Evolutionary conservation across 164 flowering plant genomes (phyloP).

Genomic region (grape (Vitis vinifera)): ASM3070453v1 NC_081814.1:27131501-27132000

Average conservation of each 20-base stretch:
- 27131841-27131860: conserved; percentile 87
- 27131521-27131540: conserved; percentile 93
- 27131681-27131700: conserved; percentile 90
- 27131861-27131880: conserved; percentile 88
- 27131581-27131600: conserved; percentile 82
- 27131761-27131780: conserved; percentile 75
- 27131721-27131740: conserved; percentile 88
- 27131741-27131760: conserved; percentile 84
- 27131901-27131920: conserved; percentile 72
- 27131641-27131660: conserved; percentile 89
- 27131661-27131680: conserved; percentile 89
- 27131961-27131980: conserved; percentile 78
- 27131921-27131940: conserved; percentile 87
- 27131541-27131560: conserved; percentile 89
- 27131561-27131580: conserved; percentile 93
- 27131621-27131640: conserved; percentile 91
- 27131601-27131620: conserved; percentile 93
- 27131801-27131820: conserved; percentile 81
- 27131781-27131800: conserved; percentile 75
- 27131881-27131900: conserved; percentile 71
- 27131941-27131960: conserved; percentile 85
- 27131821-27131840: conserved; percentile 70
- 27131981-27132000: conserved; percentile 82
- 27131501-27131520: conserved; percentile 95
- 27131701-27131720: conserved; percentile 95